Evolutionary conservation across 352 stramenopile genomes (phyloP), one percentile per base, ranked within the genome.

Genomic region (Phytophthora capsici): DNA sequence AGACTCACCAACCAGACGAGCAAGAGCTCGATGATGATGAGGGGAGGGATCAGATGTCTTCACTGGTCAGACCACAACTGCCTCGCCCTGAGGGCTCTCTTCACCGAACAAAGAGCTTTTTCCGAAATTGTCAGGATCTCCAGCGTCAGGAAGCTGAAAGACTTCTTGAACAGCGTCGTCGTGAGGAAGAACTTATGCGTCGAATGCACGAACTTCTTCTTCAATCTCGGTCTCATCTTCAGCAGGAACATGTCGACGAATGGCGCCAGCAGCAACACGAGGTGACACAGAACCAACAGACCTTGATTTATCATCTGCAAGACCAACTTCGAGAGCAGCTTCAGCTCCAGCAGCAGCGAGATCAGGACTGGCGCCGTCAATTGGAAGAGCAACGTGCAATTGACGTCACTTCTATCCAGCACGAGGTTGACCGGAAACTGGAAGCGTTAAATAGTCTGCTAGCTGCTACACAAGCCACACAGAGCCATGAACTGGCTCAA

Each of bases 191-290:
- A 8, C 6, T 82, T 10, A 68, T 88, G 28, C 67, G 57, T 7
- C 70, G 75, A 26, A 63, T 88, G 50, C 77, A 86, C 22, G 66
- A 77, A 38, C 51, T 86, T 20, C 46, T 86, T n/a, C 38, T 70
- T 26, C 44, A 72, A 19, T 55, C 74, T 3, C 47, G 52, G 14
- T 49, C 66, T 9, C 57, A 71, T 14, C 30, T 69, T 8, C 51
- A 76, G 12, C 67, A 71, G 19, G 67, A 78, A 23, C 41, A 51
- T n/a, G 25, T 56, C 9, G 58, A 65, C 7, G 44, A 28, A n/a
- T 73, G 55, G 51, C 40, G 50, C 28, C 52, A 69, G 17, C 68
- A 75, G 10, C 55, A 82, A 47, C 30, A 71, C 23, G 51, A 69
- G 16, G 28, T 40, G 19, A 59, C 54, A 16, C 61, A 77, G 25